Percentiles rank a stretch among this genome's conserved stretches.
Conservation (phyloP, 73 alveolate genomes). For the Stentor coeruleus region DNA sequence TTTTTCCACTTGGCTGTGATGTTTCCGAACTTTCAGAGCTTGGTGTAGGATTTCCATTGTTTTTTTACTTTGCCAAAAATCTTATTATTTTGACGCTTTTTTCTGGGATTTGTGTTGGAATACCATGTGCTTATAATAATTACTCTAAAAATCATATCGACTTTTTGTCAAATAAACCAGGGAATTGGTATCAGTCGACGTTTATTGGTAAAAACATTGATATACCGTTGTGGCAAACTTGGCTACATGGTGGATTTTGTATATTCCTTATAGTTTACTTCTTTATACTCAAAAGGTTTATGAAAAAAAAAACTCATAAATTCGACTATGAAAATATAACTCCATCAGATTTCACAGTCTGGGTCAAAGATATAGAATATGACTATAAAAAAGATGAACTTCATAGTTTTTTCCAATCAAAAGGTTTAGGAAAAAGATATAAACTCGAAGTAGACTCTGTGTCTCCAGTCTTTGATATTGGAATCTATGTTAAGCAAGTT, state of each 20-base stretch:
- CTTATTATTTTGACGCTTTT: neutral
- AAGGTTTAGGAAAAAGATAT: conserved; percentile 7
- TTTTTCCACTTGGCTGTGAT: neutral
- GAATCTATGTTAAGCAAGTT: neutral
- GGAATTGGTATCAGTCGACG: neutral
- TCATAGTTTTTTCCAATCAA: conserved; percentile 32
- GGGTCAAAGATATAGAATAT: conserved; percentile 30
- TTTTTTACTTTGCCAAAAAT: neutral
- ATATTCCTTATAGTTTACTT: neutral
- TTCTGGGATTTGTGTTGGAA: neutral
- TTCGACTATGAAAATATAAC: conserved; percentile 38
- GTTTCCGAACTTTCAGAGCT: conserved; percentile 15
- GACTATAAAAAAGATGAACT: conserved; percentile 27
- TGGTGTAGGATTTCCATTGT: conserved; percentile 26
- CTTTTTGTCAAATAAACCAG: neutral
- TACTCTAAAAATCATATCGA: neutral
- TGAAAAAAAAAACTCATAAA: neutral
- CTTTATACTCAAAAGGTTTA: neutral
- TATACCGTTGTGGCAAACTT: neutral
- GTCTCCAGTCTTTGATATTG: conserved; percentile 38
- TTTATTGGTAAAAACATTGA: neutral
- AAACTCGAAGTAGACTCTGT: conserved; percentile 29
- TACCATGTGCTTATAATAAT: neutral
- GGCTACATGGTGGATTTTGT: neutral
- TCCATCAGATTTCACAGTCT: conserved; percentile 50